Percentiles rank a stretch among this genome's conserved stretches.
Conservation (phyloP, 2,329 filamentous ascomycete species). For the Emmonsiellopsis sp. region DNA sequence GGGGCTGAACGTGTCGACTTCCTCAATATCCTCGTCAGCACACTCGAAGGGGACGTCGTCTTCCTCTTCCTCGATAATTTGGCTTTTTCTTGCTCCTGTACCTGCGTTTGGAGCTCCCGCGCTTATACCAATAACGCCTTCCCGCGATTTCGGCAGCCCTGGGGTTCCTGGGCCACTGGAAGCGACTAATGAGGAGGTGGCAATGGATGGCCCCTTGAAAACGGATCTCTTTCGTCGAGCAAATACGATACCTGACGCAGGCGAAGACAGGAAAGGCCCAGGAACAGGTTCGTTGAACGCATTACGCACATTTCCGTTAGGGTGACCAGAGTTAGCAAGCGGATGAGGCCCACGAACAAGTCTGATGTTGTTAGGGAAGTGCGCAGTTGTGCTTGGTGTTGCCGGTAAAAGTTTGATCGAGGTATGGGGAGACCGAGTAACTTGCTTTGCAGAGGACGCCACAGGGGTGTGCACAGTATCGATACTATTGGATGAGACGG, state of each 20-base stretch:
- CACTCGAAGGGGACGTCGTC: conserved; percentile 17
- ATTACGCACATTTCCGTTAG: conserved; percentile 20
- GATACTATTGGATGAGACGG: conserved; percentile 73
- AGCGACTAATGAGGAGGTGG: conserved; percentile 27
- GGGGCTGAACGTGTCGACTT: conserved; percentile 32
- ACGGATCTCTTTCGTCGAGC: conserved; percentile 37
- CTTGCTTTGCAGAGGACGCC: conserved; percentile 45
- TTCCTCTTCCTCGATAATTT: conserved; percentile 38
- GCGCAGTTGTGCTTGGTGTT: conserved; percentile 61
- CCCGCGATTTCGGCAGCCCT: conserved; percentile 20
- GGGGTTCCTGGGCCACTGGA: conserved; percentile 25
- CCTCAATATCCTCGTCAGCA: conserved; percentile 30
- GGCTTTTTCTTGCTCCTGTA: conserved; percentile 28
- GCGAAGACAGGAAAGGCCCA: conserved; percentile 28
- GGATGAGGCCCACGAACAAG: conserved; percentile 46
- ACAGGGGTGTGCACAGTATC: conserved; percentile 61
- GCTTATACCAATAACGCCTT: conserved; percentile 19
- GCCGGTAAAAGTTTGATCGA: conserved; percentile 93
- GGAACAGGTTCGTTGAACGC: conserved; percentile 32
- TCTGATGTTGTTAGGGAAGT: conserved; percentile 79
- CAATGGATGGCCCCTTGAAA: conserved; percentile 38
- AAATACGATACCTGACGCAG: conserved; percentile 36
- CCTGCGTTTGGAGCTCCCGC: conserved; percentile 14
- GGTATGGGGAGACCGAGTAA: conserved; percentile 69
- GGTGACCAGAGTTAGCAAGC: conserved; percentile 17